A percentile compares a stretch with the other conserved stretches of the same genome.
Evolutionary conservation across 345 rosid species (phyloP).

Genomic region (Viola odorata): DNA sequence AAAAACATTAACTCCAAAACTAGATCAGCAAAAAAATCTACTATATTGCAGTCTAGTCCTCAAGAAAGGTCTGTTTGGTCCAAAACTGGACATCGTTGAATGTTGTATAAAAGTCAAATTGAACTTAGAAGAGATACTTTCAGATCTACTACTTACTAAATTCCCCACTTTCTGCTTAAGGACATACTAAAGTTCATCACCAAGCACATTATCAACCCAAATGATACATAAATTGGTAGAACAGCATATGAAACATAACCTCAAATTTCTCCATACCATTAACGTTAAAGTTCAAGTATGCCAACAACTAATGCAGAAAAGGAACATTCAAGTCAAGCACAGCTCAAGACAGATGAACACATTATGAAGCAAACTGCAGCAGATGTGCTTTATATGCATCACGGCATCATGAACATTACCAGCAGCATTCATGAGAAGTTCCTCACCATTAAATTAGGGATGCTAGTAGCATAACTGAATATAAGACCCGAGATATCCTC

Average conservation of each 20-base stretch:
- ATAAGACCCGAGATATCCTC: conserved; percentile 54
- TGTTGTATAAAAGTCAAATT: too few species aligned
- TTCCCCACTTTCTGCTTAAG: too few species aligned
- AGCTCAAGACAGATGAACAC: background rate
- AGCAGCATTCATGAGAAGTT: conserved; percentile 47
- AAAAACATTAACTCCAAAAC: too few species aligned
- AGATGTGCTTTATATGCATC: conserved; percentile 21
- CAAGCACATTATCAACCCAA: background rate
- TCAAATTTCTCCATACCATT: too few species aligned
- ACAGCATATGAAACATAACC: too few species aligned
- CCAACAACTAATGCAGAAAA: background rate
- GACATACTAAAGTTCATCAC: too few species aligned
- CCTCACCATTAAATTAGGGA: conserved; percentile 70
- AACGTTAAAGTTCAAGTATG: background rate
- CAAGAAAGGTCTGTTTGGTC: too few species aligned
- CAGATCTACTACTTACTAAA: too few species aligned
- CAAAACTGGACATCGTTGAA: too few species aligned
- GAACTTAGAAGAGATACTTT: too few species aligned
- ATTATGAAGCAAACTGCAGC: conserved; percentile 20
- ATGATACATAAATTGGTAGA: background rate
- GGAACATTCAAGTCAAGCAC: background rate
- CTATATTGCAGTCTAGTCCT: too few species aligned
- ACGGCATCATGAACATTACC: conserved; percentile 33
- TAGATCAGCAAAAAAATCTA: too few species aligned
- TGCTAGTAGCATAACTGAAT: conserved; percentile 41